Evolutionary conservation across 805 yeast genomes (phyloP), one percentile per base, ranked within the genome.

Genomic region (Wickerhamomyces canadensis): DNA sequence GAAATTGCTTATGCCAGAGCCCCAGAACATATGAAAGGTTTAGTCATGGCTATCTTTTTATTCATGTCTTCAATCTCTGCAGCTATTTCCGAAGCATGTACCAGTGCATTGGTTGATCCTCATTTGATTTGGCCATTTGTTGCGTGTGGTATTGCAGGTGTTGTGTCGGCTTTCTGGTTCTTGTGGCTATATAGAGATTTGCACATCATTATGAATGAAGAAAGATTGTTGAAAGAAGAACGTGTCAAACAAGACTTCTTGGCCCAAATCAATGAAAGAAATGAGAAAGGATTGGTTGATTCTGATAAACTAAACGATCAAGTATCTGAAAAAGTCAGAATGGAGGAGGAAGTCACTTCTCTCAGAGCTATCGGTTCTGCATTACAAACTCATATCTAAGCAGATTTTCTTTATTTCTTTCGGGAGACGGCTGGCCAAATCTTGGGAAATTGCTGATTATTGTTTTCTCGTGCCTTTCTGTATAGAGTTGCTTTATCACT

Each of bases 1-100:
- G 93, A 84, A 64, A 83, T 81, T 55, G 94, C 94, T 15, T 84
- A 81, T 64, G 78, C 88, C 19, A 80, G 84, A 64, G 91, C 93
- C 6, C 93, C 93, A 29, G 70, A 69, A 8, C 62, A 72, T 28
- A 63, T 65, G 68, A 67, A 62, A 43, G 60, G 67, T 15, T 57
- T 66, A 29, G 61, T 63, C 33, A 65, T 66, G 70, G 69, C 80
- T 13, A 45, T 67, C 35, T 83, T 79, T 67, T 67, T 84, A 52
- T 62, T 84, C 40, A 81, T 84, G 29, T 78, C 70, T 47, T 93
- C 94, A n/a, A 51, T 80, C 35, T 88, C 93, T 41, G 72, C 91
- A 19, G 87, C 88, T 16, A 52, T 83, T 33, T 87, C 89, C 51
- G 78, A 79, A 58, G 85, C 87, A 12, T 64, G 81, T 36, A 74